A percentile compares a stretch with the other conserved stretches of the same genome.
Conservation (phyloP, 805 yeast genomes). For the Saturnispora galanensis region DNA sequence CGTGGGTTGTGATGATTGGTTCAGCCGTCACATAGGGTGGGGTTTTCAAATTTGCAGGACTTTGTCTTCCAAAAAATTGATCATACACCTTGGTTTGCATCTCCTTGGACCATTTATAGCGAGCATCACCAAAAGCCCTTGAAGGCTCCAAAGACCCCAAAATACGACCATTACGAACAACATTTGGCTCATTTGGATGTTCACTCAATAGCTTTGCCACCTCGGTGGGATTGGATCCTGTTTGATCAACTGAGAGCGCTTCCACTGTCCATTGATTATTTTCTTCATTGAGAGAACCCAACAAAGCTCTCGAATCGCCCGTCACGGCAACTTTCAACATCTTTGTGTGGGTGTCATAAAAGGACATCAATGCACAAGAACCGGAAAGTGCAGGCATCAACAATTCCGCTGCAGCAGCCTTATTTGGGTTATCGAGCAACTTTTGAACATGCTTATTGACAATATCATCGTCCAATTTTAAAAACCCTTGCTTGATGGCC, state of each 20-base stretch:
- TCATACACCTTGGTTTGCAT: conserved; percentile 66
- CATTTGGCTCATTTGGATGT: conserved; percentile 87
- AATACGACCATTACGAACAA: conserved; percentile 77
- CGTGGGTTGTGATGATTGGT: conserved; percentile 81
- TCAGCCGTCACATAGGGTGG: conserved; percentile 98
- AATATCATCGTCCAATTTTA: conserved; percentile 77
- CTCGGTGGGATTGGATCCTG: conserved; percentile 85
- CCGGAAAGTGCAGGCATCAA: conserved; percentile 93
- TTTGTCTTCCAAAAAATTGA: conserved; percentile 70
- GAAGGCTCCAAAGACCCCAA: conserved; percentile 92
- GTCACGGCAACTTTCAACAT: conserved; percentile 84
- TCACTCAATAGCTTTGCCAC: conserved; percentile 72
- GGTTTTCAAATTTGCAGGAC: conserved; percentile 64
- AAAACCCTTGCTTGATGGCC: conserved; percentile 74
- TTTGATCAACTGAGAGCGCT: conserved; percentile 83
- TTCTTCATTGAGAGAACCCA: conserved; percentile 57
- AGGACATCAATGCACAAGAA: conserved; percentile 81
- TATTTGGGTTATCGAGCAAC: conserved; percentile 57
- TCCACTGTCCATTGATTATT: conserved; percentile 75
- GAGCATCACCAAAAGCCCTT: conserved; percentile 94
- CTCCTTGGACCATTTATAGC: conserved; percentile 71
- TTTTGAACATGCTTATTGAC: conserved; percentile 65
- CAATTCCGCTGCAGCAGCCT: conserved; percentile 58
- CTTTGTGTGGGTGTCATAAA: conserved; percentile 69
- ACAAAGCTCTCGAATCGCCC: conserved; percentile 89